Conservation (phyloP, 495 filamentous ascomycete species). For the Tuber microsphaerosporum region DNA sequence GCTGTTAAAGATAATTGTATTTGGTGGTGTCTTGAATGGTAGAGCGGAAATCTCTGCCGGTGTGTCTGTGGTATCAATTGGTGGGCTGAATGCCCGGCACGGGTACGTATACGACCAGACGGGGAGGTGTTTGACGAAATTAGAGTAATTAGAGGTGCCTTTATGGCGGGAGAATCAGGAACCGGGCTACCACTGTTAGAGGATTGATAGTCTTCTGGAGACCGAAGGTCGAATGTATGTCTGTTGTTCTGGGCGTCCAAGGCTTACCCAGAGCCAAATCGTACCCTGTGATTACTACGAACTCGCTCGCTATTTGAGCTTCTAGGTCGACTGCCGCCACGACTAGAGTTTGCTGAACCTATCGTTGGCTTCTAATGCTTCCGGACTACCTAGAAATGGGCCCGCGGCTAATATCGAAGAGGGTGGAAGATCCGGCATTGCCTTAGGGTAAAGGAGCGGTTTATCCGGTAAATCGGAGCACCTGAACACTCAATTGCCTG, state of each 20-base stretch:
- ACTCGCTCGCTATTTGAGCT: constrained; percentile 19
- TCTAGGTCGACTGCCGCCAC: constrained; percentile 12
- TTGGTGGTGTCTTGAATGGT: constrained; percentile 18
- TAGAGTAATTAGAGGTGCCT: constrained; percentile 16
- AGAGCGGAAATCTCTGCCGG: constrained; percentile 2
- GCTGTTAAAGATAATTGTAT: constrained; percentile 13
- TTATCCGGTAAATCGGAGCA: neutral
- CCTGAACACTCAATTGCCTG: neutral
- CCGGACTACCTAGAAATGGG: neutral
- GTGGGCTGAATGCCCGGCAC: constrained; percentile 8
- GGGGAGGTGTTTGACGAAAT: constrained; percentile 18
- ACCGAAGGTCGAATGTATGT: constrained; percentile 27
- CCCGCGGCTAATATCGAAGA: neutral
- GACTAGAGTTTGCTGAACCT: constrained; percentile 19
- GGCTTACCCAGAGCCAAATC: constrained; percentile 32
- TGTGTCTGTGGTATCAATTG: constrained; percentile 16
- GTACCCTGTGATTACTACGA: constrained; percentile 26
- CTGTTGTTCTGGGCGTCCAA: constrained; percentile 30
- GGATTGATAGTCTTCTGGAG: constrained; percentile 7
- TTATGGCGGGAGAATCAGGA: neutral
- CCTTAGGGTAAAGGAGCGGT: neutral
- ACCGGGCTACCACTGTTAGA: neutral
- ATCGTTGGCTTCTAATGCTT: neutral
- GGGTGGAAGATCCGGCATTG: neutral
- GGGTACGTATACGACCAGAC: constrained; percentile 9